These are phyloP conservation scores for Ceratocystis ficicola DNA, from an alignment of 2,329 filamentous ascomycete genomes.

Conservation along the genomic window DNA sequence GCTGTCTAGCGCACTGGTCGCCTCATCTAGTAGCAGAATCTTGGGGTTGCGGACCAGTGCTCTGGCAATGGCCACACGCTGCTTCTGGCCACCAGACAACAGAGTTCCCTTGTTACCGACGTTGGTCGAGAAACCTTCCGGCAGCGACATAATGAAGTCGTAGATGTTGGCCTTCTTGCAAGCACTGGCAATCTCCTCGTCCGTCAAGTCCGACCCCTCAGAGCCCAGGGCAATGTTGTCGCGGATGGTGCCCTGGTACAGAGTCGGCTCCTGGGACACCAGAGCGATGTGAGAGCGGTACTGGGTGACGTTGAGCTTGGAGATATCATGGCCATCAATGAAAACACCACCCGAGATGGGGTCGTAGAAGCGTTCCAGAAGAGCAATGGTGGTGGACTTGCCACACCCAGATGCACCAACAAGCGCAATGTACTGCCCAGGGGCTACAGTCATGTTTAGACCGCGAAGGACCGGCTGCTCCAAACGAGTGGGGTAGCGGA, in stretches of 20 bases:
- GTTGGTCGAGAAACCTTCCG: constrained; percentile 72
- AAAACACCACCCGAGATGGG: constrained; percentile 67
- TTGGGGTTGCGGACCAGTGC: constrained; percentile 84
- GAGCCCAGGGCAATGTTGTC: constrained; percentile 82
- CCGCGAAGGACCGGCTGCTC: constrained; percentile 88
- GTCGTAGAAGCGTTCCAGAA: constrained; percentile 92
- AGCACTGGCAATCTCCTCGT: constrained; percentile 61
- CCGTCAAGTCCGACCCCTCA: constrained; percentile 49
- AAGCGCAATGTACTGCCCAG: constrained; percentile 74
- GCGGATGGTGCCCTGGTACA: constrained; percentile 83
- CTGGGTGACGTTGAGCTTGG: constrained; percentile 66
- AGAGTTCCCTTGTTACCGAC: constrained; percentile 80
- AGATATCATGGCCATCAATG: constrained; percentile 74
- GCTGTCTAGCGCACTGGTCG: constrained; percentile 63
- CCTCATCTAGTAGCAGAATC: constrained; percentile 72
- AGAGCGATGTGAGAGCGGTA: constrained; percentile 77
- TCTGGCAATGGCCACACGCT: constrained; percentile 84
- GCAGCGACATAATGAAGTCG: constrained; percentile 77
- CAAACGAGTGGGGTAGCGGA: constrained; percentile 81
- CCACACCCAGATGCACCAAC: constrained; percentile 92
- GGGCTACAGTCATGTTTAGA: constrained; percentile 59
- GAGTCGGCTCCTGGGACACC: constrained; percentile 84
- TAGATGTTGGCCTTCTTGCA: constrained; percentile 88
- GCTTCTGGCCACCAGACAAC: constrained; percentile 84
- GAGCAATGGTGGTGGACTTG: constrained; percentile 83